A percentile compares a stretch with the other conserved stretches of the same genome.
These are phyloP conservation scores for Wolfiporia cocos DNA, from an alignment of 1,284 basidiomycete genomes.

Conservation along the genomic window DNA sequence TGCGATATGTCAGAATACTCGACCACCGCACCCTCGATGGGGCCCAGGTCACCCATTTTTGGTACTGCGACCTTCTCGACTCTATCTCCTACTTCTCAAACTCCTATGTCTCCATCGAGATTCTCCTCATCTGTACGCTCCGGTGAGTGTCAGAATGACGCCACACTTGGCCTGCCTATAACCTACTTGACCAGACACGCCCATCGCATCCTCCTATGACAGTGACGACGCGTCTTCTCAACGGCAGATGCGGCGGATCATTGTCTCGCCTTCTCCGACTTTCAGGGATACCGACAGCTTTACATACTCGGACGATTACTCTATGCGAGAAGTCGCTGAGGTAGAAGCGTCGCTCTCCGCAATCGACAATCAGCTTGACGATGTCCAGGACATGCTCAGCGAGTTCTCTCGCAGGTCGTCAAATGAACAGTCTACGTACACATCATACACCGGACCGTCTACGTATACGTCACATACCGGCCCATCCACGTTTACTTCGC, in stretches of 20 bases:
- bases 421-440: constrained; percentile 16
- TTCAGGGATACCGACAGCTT: constrained; percentile 26
- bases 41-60: constrained; percentile 37
- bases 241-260: constrained; percentile 33
- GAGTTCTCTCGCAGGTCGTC: constrained; percentile 42
- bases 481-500: constrained; percentile 15
- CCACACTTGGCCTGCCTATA: too few species aligned
- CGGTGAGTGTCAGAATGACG: constrained; percentile 15
- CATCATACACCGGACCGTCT: constrained; percentile 16
- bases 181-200: constrained; percentile 25
- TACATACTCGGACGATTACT: constrained; percentile 38
- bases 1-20: constrained; percentile 8
- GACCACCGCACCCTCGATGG: constrained; percentile 6
- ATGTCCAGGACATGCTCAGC: constrained; percentile 52
- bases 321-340: constrained; percentile 42
- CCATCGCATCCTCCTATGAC: constrained; percentile 31
- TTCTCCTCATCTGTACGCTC: constrained; percentile 28
- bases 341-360: constrained; percentile 62
- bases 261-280: constrained; percentile 32
- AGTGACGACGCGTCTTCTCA: constrained; percentile 32
- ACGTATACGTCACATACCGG: constrained; percentile 16
- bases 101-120: constrained; percentile 38
- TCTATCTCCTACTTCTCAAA: constrained; percentile 36
- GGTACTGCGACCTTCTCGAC: constrained; percentile 46
- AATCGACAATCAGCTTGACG: constrained; percentile 58